phyloP scores from a whole-genome alignment of 306 rosid genomes.

The Cucumis melo region DNA sequence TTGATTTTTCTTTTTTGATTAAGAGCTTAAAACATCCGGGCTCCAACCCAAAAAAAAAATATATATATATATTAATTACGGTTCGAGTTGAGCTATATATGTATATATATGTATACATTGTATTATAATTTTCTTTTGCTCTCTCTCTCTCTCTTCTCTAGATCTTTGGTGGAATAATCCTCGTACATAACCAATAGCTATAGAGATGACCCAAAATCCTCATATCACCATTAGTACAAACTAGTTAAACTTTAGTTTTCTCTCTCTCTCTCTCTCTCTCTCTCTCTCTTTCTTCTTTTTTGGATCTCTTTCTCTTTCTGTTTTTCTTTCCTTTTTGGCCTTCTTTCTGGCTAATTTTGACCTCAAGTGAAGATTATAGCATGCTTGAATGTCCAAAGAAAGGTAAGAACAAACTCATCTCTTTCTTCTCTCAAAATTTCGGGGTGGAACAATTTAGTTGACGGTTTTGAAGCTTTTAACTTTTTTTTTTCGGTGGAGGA shows the following conservation, averaged over 20 bases:
- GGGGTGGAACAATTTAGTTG: not conserved
- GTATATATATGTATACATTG: not conserved
- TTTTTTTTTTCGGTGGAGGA: no score
- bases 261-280: not conserved
- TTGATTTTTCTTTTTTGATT: no score
- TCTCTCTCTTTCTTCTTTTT: not conserved
- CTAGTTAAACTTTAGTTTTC: not conserved
- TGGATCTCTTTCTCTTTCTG: not conserved
- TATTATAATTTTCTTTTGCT: not conserved
- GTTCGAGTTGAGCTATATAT: no score
- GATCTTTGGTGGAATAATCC: slow-evolving; percentile 1
- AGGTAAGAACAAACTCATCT: not conserved
- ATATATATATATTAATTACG: no score
- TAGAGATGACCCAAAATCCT: not conserved
- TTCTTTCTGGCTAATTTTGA: not conserved
- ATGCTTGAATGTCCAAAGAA: slow-evolving; percentile 9
- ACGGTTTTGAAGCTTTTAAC: not conserved
- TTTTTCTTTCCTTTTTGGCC: no score
- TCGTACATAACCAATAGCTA: not conserved
- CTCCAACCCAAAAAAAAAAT: no score
- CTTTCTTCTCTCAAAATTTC: not conserved
- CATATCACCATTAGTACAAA: not conserved
- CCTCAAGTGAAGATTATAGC: not conserved
- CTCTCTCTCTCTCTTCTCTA: not conserved
- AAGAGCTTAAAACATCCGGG: no score